Evolutionary conservation across 2,329 filamentous ascomycete genomes (phyloP).

Genomic region (Alternaria triticimaculans): DNA sequence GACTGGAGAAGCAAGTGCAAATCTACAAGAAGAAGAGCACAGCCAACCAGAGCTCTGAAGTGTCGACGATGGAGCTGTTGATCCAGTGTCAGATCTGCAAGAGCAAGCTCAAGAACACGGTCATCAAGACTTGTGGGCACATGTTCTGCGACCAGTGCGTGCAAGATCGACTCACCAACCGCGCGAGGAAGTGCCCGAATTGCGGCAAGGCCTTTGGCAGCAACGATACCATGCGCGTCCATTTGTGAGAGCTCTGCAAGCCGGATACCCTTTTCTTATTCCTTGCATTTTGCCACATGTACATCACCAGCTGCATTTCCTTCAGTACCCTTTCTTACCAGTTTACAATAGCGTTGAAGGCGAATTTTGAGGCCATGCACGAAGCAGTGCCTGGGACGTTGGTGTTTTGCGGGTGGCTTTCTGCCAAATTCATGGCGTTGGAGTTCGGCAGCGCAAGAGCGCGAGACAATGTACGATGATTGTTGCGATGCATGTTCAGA

Average conservation of each 20-base stretch:
- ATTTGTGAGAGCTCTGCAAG: slow-evolving; percentile 26
- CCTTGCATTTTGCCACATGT: slow-evolving; percentile 9
- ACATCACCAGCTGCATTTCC: slow-evolving; percentile 17
- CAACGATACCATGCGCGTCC: slow-evolving; percentile 79
- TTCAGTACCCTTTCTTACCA: slow-evolving; percentile 9
- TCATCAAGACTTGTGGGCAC: slow-evolving; percentile 92
- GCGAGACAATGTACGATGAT: slow-evolving; percentile 16
- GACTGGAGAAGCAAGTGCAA: slow-evolving; percentile 82
- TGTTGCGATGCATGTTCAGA: slow-evolving; percentile 12
- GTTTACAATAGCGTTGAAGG: slow-evolving; percentile 8
- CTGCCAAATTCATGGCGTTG: slow-evolving; percentile 4
- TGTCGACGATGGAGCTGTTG: slow-evolving; percentile 79
- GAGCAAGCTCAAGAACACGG: slow-evolving; percentile 91
- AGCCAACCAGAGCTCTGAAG: slow-evolving; percentile 80
- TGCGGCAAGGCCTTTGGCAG: slow-evolving; percentile 92
- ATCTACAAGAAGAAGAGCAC: slow-evolving; percentile 83
- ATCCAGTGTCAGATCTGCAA: slow-evolving; percentile 92
- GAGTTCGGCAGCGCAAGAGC: slow-evolving; percentile 5
- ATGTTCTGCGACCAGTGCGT: slow-evolving; percentile 92
- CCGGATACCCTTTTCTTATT: neutral
- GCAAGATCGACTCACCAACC: slow-evolving; percentile 84
- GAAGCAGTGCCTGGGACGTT: slow-evolving; percentile 2
- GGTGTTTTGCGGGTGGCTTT: slow-evolving; percentile 12
- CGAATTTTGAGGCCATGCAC: slow-evolving; percentile 7
- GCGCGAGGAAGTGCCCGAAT: slow-evolving; percentile 93